A percentile compares a stretch with the other conserved stretches of the same genome.
These are phyloP conservation scores for Sclerotinia subarctica DNA, from an alignment of 2,329 filamentous ascomycete genomes.

Conservation along the genomic window DNA sequence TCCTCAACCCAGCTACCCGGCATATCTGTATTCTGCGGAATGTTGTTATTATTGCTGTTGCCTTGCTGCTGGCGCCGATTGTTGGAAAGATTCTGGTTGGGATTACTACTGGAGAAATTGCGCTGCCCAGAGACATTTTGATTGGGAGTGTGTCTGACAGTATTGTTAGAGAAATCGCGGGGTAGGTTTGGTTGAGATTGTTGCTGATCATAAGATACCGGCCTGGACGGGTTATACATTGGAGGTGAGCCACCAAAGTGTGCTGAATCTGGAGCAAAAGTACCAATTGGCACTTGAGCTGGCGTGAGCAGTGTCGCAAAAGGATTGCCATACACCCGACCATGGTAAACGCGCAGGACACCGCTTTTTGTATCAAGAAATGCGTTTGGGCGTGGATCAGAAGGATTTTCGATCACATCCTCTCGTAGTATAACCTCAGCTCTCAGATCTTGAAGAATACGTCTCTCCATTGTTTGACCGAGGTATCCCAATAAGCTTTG, in stretches of 20 bases:
- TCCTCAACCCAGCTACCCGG: constrained; percentile 25
- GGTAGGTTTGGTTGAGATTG: not conserved
- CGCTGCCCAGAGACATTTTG: constrained; percentile 1
- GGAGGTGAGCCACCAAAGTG: constrained; percentile 38
- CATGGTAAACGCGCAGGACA: constrained; percentile 56
- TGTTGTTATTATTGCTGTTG: not conserved
- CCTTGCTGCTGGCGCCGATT: constrained; percentile 1
- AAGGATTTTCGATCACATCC: constrained; percentile 50
- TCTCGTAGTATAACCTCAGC: constrained; percentile 42
- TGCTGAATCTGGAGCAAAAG: constrained; percentile 27
- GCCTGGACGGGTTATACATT: not conserved
- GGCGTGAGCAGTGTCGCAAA: constrained; percentile 48
- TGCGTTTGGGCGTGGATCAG: constrained; percentile 57
- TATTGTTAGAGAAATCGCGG: not conserved
- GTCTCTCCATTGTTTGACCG: constrained; percentile 8
- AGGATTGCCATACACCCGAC: constrained; percentile 53
- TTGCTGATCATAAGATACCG: constrained; percentile 2
- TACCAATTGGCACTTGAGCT: constrained; percentile 42
- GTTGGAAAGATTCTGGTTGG: not conserved
- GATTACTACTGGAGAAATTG: constrained; percentile 3
- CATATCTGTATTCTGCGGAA: constrained; percentile 18
- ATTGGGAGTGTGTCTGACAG: constrained; percentile 2
- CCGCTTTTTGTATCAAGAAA: constrained; percentile 54
- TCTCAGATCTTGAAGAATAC: constrained; percentile 12
- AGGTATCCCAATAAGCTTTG: not conserved